Conservation (phyloP, 2,329 filamentous ascomycete genomes). For the Xylariaceae sp. region DNA sequence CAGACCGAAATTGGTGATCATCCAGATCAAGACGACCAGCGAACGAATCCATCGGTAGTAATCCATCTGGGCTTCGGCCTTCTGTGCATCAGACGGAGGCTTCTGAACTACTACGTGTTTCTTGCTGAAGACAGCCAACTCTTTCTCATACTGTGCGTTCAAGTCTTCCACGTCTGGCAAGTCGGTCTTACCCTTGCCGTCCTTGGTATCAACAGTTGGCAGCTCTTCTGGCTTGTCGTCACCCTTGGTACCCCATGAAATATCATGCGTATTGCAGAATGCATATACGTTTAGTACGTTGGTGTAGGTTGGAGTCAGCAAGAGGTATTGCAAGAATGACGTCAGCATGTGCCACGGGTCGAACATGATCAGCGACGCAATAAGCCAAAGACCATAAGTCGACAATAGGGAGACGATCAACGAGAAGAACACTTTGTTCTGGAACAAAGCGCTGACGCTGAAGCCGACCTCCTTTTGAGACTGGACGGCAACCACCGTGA, state of each 20-base stretch:
- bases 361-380: conserved; percentile 90
- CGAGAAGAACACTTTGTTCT: conserved; percentile 85
- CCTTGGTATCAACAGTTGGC: conserved; percentile 82
- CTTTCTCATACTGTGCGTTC: conserved; percentile 89
- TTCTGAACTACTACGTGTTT: conserved; percentile 74
- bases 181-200: conserved; percentile 87
- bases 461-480: conserved; percentile 66
- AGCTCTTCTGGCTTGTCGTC: conserved; percentile 94
- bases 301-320: conserved; percentile 93
- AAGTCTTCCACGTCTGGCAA: conserved; percentile 92
- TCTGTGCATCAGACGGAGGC: conserved; percentile 46
- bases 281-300: conserved; percentile 99
- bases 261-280: conserved; percentile 97
- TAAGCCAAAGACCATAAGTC: conserved; percentile 88
- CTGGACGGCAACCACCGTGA: conserved; percentile 83
- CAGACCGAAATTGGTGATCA: conserved; percentile 91
- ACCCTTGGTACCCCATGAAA: conserved; percentile 97
- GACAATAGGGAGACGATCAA: conserved; percentile 88
- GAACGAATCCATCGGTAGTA: conserved; percentile 97
- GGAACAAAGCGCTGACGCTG: conserved; percentile 68
- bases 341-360: conserved; percentile 99
- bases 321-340: conserved; percentile 88
- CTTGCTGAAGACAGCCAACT: conserved; percentile 66
- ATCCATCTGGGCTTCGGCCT: conserved; percentile 85
- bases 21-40: conserved; percentile 89